Evolutionary conservation across 495 filamentous ascomycete species (phyloP).

Genomic region (Hyaloscypha bicolor): DNA sequence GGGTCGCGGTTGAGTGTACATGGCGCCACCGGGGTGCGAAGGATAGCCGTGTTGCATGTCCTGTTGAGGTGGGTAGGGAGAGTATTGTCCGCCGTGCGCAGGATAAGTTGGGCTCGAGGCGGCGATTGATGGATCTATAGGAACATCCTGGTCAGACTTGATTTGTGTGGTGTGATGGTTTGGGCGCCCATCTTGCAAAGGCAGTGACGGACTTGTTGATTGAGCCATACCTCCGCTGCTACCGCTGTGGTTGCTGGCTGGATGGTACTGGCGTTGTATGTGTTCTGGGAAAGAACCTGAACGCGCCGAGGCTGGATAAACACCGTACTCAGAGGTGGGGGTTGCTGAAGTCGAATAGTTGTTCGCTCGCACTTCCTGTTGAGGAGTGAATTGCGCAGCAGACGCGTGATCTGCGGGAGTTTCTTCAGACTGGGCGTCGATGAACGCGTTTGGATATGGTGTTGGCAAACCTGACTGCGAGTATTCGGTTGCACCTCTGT

Average conservation of each 20-base stretch:
- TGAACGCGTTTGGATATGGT: constrained; percentile 72
- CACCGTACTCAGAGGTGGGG: constrained; percentile 85
- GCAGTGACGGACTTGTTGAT: constrained; percentile 94
- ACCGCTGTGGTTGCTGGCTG: constrained; percentile 70
- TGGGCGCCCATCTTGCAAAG: constrained; percentile 73
- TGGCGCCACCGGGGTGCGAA: constrained; percentile 49
- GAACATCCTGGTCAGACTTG: constrained; percentile 93
- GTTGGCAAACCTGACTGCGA: constrained; percentile 98
- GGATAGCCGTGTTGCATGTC: constrained; percentile 79
- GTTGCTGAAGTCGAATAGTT: constrained; percentile 77
- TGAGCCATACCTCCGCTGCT: constrained; percentile 93
- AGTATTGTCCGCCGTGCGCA: constrained; percentile 65
- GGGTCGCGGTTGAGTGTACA: constrained; percentile 72
- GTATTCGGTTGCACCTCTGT: constrained; percentile 89
- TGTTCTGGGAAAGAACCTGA: constrained; percentile 82
- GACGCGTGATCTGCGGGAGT: constrained; percentile 83
- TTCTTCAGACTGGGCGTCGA: constrained; percentile 76
- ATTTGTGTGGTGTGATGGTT: constrained; percentile 69
- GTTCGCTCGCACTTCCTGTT: constrained; percentile 75
- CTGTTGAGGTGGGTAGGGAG: constrained; percentile 83
- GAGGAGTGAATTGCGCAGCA: constrained; percentile 73
- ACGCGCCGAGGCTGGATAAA: constrained; percentile 76
- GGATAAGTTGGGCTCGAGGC: constrained; percentile 90
- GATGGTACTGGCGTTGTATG: constrained; percentile 69
- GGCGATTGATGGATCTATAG: constrained; percentile 98